Percentiles rank a stretch among this genome's conserved stretches.
phyloP scores from a whole-genome alignment of 306 rosid species.

The Canavalia gladiata region DNA sequence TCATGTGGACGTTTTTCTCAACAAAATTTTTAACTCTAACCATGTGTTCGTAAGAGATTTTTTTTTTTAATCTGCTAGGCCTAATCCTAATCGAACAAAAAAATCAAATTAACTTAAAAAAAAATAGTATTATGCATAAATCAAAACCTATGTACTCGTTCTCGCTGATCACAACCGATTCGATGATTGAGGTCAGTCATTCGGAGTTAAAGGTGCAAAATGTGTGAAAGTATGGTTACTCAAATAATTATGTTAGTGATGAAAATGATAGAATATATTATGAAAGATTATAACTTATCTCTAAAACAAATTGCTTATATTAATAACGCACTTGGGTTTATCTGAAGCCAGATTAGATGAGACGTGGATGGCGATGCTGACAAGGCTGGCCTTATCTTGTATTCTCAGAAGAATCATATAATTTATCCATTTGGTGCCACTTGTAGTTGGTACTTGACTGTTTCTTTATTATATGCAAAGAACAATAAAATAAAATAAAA shows the following conservation, averaged over 20 bases:
- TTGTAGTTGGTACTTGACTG: constrained; percentile 46
- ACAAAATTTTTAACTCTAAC: no score
- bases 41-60: no score
- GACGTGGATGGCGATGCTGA: constrained; percentile 65
- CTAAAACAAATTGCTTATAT: constrained; percentile 27
- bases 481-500: constrained; percentile 1
- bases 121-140: neutral
- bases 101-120: no score
- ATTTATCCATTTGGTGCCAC: constrained; percentile 60
- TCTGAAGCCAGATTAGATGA: constrained; percentile 53
- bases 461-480: constrained; percentile 7
- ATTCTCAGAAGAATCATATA: constrained; percentile 38
- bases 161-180: neutral
- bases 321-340: constrained; percentile 49
- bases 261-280: constrained; percentile 26
- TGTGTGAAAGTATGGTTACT: neutral
- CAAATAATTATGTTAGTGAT: neutral
- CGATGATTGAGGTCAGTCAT: neutral
- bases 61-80: no score
- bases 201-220: neutral
- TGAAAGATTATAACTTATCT: neutral
- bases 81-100: no score
- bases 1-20: no score
- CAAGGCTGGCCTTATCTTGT: constrained; percentile 62
- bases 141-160: neutral